phyloP scores from a whole-genome alignment of 257 asterid genomes.

The Solanum sitiens region DNA sequence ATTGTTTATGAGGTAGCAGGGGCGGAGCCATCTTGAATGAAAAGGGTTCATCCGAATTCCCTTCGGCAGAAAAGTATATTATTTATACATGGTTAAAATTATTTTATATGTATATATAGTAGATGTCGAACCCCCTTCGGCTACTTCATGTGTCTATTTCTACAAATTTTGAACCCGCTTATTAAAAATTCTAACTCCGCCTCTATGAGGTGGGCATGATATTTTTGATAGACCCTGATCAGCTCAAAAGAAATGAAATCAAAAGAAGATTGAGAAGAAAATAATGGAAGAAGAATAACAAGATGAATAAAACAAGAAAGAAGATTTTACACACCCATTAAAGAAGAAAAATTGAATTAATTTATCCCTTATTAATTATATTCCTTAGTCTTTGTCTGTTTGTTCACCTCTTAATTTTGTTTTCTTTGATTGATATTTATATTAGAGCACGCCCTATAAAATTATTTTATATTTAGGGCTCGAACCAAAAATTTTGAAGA shows the following conservation, averaged over 20 bases:
- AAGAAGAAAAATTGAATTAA: neutral
- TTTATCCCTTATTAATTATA: neutral
- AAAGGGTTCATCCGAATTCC: no score
- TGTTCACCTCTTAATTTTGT: neutral
- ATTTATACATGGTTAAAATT: no score
- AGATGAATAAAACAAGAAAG: neutral
- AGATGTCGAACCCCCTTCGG: no score
- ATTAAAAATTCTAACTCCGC: no score
- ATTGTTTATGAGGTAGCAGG: no score
- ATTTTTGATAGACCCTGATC: neutral
- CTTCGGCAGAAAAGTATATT: no score
- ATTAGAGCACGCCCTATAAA: fast-evolving
- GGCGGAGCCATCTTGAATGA: no score
- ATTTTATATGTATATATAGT: no score
- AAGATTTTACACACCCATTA: neutral
- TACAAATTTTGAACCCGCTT: no score
- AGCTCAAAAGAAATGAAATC: neutral
- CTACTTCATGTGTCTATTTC: no score
- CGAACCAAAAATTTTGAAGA: fast-evolving
- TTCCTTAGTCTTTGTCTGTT: neutral
- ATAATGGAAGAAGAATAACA: neutral
- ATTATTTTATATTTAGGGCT: fast-evolving
- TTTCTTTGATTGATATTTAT: no score
- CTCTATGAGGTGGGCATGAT: neutral
- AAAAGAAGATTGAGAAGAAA: neutral